These are phyloP conservation scores for Dissophora ornata DNA, from an alignment of 192 early-diverging fungal genomes.

Conservation along the genomic window DNA sequence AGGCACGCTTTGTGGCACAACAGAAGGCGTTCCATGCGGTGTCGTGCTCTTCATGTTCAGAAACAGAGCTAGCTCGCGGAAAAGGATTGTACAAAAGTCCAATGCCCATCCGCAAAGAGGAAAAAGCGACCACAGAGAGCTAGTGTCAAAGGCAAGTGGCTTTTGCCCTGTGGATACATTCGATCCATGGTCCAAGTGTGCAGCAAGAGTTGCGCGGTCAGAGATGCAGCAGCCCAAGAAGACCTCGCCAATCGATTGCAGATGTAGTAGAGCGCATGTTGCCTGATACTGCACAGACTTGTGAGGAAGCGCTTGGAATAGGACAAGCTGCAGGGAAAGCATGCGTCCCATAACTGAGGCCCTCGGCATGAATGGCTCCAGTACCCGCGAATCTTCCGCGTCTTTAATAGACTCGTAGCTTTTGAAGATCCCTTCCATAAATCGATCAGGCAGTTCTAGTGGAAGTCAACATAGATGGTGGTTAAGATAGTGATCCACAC, in stretches of 20 bases:
- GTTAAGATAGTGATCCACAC: too few relatives aligned
- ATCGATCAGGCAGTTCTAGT: constrained; percentile 38
- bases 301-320: constrained; percentile 36
- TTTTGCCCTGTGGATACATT: constrained; percentile 18
- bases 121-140: constrained; percentile 43
- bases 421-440: constrained; percentile 41
- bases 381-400: constrained; percentile 26
- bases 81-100: constrained; percentile 49
- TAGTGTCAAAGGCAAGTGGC: constrained; percentile 29
- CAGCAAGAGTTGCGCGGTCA: constrained; percentile 19
- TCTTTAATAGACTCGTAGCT: constrained; percentile 43
- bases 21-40: not conserved
- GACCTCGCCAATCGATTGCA: constrained; percentile 51
- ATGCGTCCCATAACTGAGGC: constrained; percentile 37
- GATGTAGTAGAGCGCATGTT: constrained; percentile 32
- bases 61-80: constrained; percentile 42
- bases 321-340: constrained; percentile 40
- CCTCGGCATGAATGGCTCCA: constrained; percentile 43
- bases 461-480: too few relatives aligned
- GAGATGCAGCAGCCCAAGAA: constrained; percentile 48
- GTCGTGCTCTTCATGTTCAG: constrained; percentile 30
- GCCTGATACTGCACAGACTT: constrained; percentile 41
- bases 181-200: constrained; percentile 29
- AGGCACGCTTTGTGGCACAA: not conserved
- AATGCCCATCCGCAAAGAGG: constrained; percentile 47